Conservation (phyloP, 768 basidiomycete genomes). For the Lactifluus piperatus region DNA sequence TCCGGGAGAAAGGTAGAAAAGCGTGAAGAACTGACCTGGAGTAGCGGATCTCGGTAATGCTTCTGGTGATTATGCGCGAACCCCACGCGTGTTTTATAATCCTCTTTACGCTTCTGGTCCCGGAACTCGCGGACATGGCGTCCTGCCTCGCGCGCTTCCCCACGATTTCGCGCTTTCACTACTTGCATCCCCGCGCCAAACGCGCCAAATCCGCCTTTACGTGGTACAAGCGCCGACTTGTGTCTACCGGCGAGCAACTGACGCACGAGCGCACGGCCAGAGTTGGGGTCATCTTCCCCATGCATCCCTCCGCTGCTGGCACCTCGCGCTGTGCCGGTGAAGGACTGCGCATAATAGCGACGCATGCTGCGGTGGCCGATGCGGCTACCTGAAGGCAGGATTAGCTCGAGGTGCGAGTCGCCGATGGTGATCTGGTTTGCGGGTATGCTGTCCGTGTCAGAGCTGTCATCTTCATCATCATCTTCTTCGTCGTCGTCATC, state of each 20-base stretch:
- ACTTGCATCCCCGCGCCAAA: conserved; percentile 76
- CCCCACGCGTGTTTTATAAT: conserved; percentile 77
- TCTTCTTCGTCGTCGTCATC: conserved; percentile 23
- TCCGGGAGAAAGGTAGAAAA: too few relatives aligned
- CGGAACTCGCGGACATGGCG: conserved; percentile 77
- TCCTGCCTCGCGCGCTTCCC: conserved; percentile 89
- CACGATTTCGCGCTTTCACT: conserved; percentile 86
- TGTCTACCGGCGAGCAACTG: conserved; percentile 74
- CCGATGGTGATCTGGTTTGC: conserved; percentile 62
- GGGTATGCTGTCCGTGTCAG: conserved; percentile 35
- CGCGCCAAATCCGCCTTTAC: conserved; percentile 80
- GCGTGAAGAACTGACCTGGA: conserved; percentile 47
- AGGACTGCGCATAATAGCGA: conserved; percentile 80
- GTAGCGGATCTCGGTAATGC: conserved; percentile 69
- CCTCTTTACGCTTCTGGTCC: conserved; percentile 69
- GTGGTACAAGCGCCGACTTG: conserved; percentile 75
- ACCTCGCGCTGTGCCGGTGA: conserved; percentile 37
- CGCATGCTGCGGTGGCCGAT: conserved; percentile 87
- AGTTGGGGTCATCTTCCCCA: conserved; percentile 67
- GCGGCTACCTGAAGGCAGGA: conserved; percentile 85
- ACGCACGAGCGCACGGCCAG: conserved; percentile 69
- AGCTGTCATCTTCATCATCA: conserved; percentile 34
- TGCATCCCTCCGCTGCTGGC: conserved; percentile 26
- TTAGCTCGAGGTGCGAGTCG: conserved; percentile 77
- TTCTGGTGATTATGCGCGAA: conserved; percentile 83